Percentiles rank a stretch among this genome's conserved stretches.
phyloP scores from a whole-genome alignment of 345 rosid species.

The Gossypium turneri region DNA sequence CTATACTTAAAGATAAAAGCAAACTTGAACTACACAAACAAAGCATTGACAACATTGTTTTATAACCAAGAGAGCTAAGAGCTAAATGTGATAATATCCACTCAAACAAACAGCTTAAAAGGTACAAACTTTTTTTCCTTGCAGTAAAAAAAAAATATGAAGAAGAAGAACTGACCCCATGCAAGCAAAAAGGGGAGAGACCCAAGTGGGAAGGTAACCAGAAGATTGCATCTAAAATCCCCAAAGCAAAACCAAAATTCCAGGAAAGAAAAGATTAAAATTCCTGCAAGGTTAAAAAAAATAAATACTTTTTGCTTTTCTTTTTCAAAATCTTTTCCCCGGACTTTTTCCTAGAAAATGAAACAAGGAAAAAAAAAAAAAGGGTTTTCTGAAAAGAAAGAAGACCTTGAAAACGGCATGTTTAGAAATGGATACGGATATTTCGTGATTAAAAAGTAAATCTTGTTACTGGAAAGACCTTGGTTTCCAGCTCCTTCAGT shows the following conservation, averaged over 20 bases:
- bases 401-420: constrained; percentile 51
- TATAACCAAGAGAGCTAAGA: neutral
- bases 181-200: constrained; percentile 47
- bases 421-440: constrained; percentile 15
- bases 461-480: constrained; percentile 24
- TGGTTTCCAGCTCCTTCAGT: constrained; percentile 20
- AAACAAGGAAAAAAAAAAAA: neutral
- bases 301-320: neutral
- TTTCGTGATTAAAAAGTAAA: neutral
- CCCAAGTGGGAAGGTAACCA: constrained; percentile 47
- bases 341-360: neutral
- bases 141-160: neutral
- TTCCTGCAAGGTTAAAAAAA: constrained; percentile 23
- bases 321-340: neutral
- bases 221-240: constrained; percentile 49
- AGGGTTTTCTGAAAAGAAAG: neutral
- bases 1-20: constrained; percentile 17
- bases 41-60: neutral
- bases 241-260: constrained; percentile 30
- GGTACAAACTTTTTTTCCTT: neutral
- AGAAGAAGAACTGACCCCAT: constrained; percentile 51
- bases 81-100: neutral
- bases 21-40: constrained; percentile 16
- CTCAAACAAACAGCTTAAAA: neutral
- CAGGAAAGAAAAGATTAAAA: constrained; percentile 37